A percentile compares a stretch with the other conserved stretches of the same genome.
Evolutionary conservation across 2,329 filamentous ascomycete species (phyloP).

Genomic region (Fusarium xyrophilum): DNA sequence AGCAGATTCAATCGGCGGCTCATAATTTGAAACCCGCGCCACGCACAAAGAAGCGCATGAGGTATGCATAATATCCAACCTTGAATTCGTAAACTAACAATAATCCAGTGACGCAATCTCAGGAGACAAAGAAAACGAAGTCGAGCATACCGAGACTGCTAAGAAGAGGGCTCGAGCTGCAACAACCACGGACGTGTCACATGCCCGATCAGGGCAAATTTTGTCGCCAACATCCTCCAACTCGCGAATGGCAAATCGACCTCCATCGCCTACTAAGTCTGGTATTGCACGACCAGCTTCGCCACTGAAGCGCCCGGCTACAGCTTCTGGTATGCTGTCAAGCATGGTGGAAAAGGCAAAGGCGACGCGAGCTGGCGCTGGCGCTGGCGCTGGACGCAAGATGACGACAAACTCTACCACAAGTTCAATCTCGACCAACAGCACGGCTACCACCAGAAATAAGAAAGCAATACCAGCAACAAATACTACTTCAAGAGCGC

Average conservation of each 20-base stretch:
- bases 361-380: slow-evolving; percentile 57
- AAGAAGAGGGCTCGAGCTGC: slow-evolving; percentile 69
- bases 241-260: slow-evolving; percentile 66
- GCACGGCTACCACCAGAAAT: slow-evolving; percentile 46
- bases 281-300: slow-evolving; percentile 66
- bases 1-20: slow-evolving; percentile 42
- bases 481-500: slow-evolving; percentile 48
- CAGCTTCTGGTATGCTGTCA: slow-evolving; percentile 56
- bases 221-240: slow-evolving; percentile 86
- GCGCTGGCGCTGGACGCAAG: slow-evolving; percentile 54
- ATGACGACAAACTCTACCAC: slow-evolving; percentile 53
- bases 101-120: slow-evolving; percentile 66
- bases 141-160: slow-evolving; percentile 64
- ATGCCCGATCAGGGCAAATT: slow-evolving; percentile 61
- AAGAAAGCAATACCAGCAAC: slow-evolving; percentile 45
- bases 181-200: slow-evolving; percentile 50
- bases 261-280: slow-evolving; percentile 62
- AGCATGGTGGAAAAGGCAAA: slow-evolving; percentile 69
- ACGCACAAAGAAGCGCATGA: slow-evolving; percentile 56
- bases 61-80: slow-evolving; percentile 49
- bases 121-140: slow-evolving; percentile 80
- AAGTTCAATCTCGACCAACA: slow-evolving; percentile 51
- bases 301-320: slow-evolving; percentile 63
- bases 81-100: slow-evolving; percentile 35
- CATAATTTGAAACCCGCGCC: slow-evolving; percentile 33